Base-by-base conservation (phyloP, 805 yeast species). In the Starmera quercuum region DNA sequence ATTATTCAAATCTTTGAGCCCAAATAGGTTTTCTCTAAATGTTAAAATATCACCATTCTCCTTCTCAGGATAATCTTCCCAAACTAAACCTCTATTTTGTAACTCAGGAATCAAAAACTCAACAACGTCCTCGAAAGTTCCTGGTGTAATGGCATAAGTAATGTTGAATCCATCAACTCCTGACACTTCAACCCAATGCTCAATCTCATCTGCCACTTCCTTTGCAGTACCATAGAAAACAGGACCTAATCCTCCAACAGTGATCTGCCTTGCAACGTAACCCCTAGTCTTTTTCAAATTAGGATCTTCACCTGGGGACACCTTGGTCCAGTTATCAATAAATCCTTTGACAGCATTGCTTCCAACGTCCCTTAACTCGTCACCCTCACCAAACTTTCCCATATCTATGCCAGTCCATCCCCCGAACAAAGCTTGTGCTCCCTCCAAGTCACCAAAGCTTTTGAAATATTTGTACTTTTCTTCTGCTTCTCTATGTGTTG, bases 131-230 rank as follows among this genome's bases (percentile, higher is more conserved):
- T 61, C 61, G 39, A 59, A 62, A 5, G 65, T 44, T 2, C 54
- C 61, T n/a, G 70, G 70, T 15, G 49, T 41, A 15, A 55, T 41
- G 5, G 61, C 58, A 40, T 58, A 51, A 3, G 60, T 58, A 30
- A 64, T 51, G 39, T 64, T 64, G 44, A 65, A 65, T 4, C 71
- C 71, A 38, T 66, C 70, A 10, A 66, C 54, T 19, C 57, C 66
- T 8, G 63, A 51, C n/a, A 51, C 42, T 11, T 59, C 63, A 11
- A 60, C 63, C 61, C 64, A 64, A 33, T 48, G 37, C 36, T 61
- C 61, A 18, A 64, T 44, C 29, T 56, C 53, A 40, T 65, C 65
- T 7, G 64, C 66, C 15, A 66, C 66, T 29, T 58, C 56, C 15
- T 37, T 36, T 3, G 62, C 47, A 19, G 63, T 51, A 2, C 68